Base-by-base conservation (phyloP, 345 rosid species). In the Cardamine chenopodiifolia region DNA sequence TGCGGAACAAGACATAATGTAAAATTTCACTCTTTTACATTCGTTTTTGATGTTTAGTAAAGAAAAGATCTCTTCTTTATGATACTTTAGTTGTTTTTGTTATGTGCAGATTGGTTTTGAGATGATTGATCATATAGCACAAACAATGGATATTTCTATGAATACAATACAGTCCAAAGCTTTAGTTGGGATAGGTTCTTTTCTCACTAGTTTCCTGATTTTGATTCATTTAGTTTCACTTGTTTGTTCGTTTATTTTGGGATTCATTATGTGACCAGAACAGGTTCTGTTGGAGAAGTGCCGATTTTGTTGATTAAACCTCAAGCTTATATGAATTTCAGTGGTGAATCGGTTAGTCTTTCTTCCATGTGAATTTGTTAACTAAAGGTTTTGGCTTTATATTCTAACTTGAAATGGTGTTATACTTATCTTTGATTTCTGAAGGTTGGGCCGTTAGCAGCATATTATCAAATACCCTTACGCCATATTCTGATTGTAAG, bases 401-500 rank as follows among this genome's bases (percentile, higher is more conserved):
- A 18, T 22, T 2, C 0, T 3, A 8, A 19, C 25, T 49, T 20
- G 31, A 7, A 29, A 31, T 45, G 4, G 19, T 1, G 9, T 28
- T 50, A 19, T 32, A 13, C 8, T 20, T 19, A 28, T 40, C 4
- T 53, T 28, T 63, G 35, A 15, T 64, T 73, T 75, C 35, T 42
- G 17, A 69, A 93, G 98, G 93, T 90, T 83, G 98, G 97, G 28
- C 90, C 96, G 2, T 89, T 93, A 76, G 98, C 98, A 8, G 98
- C 93, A 10, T 71, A 89, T 76, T 90, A 93, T 83, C 90, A 86
- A 86, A 87, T 93, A 60, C 97, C 98, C 25, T 66, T 93, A 70
- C 97, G 85, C 6, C 96, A 90, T 71, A 88, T 90, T 79, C 57
- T 93, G 76, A 49, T 89, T 93, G 96, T 93, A 78, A 34, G 78